phyloP scores from a whole-genome alignment of 2,329 filamentous ascomycete species.

The Bipolaris victoriae region DNA sequence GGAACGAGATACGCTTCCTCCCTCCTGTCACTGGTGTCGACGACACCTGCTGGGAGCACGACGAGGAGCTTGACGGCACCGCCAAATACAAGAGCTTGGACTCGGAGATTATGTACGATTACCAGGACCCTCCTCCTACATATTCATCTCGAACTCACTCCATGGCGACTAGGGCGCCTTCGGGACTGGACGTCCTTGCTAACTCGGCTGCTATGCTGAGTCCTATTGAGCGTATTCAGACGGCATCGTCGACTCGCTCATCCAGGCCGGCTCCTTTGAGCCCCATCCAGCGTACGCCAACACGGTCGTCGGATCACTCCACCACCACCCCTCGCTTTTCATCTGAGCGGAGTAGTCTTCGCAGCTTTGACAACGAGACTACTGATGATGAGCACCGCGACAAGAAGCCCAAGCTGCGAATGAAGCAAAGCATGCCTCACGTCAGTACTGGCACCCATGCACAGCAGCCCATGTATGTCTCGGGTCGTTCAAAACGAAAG shows the following conservation, averaged over 20 bases:
- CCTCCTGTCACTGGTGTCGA: conserved; percentile 41
- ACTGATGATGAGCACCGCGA: conserved; percentile 49
- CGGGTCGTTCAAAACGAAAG: conserved; percentile 51
- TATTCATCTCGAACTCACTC: conserved; percentile 52
- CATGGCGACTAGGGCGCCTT: conserved; percentile 46
- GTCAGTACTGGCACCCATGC: conserved; percentile 33
- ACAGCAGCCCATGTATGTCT: conserved; percentile 47
- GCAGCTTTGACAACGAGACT: conserved; percentile 47
- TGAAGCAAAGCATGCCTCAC: conserved; percentile 45
- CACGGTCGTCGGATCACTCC: conserved; percentile 27
- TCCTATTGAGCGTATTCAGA: conserved; percentile 41
- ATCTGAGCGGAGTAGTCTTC: conserved; percentile 46
- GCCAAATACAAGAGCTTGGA: conserved; percentile 47
- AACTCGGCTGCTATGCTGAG: conserved; percentile 47
- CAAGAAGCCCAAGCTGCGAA: conserved; percentile 50
- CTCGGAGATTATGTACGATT: conserved; percentile 52
- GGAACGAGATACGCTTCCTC: conserved; percentile 49
- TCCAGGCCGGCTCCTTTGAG: conserved; percentile 19
- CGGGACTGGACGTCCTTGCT: conserved; percentile 48
- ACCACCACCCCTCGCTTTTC: conserved; percentile 32
- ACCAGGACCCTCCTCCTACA: conserved; percentile 51
- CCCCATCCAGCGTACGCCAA: conserved; percentile 21
- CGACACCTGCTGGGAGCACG: conserved; percentile 49
- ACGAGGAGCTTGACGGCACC: conserved; percentile 49
- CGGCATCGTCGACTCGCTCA: conserved; percentile 22